A percentile compares a stretch with the other conserved stretches of the same genome.
Conservation (phyloP, 345 rosid species). For the Cardamine occulta region DNA sequence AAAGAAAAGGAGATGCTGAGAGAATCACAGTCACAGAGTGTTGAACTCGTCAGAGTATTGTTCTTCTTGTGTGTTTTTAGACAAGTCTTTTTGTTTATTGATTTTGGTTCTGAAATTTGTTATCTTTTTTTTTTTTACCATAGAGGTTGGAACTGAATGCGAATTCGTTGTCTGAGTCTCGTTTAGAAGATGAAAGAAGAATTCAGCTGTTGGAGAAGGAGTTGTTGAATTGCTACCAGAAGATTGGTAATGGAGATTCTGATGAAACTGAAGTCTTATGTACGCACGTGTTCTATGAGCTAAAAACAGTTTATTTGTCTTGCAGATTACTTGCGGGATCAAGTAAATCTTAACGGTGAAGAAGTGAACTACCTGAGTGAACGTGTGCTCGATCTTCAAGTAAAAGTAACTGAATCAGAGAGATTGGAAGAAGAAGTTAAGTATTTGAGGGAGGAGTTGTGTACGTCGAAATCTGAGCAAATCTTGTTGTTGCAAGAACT, state of each 20-base stretch:
- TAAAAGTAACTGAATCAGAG: slow-evolving; percentile 56
- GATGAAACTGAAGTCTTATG: not conserved
- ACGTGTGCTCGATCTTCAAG: slow-evolving; percentile 56
- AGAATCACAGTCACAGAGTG: slow-evolving; percentile 66
- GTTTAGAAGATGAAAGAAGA: slow-evolving; percentile 53
- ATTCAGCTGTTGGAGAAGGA: slow-evolving; percentile 63
- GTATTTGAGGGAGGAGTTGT: slow-evolving; percentile 55
- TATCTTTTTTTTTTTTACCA: not conserved
- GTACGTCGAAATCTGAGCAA: slow-evolving; percentile 53
- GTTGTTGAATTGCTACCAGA: slow-evolving; percentile 66
- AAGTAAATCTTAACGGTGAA: slow-evolving; percentile 55
- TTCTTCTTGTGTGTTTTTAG: not conserved
- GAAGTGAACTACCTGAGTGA: slow-evolving; percentile 55
- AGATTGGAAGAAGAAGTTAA: slow-evolving; percentile 43
- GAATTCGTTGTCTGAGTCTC: slow-evolving; percentile 60
- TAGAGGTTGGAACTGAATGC: slow-evolving; percentile 62
- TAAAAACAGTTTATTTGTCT: slow-evolving; percentile 3
- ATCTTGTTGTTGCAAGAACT: slow-evolving; percentile 54
- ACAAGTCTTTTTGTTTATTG: not conserved
- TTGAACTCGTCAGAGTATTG: slow-evolving; percentile 65
- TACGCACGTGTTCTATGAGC: not conserved
- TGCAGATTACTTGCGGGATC: slow-evolving; percentile 75
- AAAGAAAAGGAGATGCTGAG: slow-evolving; percentile 64
- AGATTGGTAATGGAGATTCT: slow-evolving; percentile 59
- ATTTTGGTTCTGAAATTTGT: not conserved